These are phyloP conservation scores for Aspergillus intermedius DNA, from an alignment of 2,329 filamentous ascomycete species.

Conservation along the genomic window DNA sequence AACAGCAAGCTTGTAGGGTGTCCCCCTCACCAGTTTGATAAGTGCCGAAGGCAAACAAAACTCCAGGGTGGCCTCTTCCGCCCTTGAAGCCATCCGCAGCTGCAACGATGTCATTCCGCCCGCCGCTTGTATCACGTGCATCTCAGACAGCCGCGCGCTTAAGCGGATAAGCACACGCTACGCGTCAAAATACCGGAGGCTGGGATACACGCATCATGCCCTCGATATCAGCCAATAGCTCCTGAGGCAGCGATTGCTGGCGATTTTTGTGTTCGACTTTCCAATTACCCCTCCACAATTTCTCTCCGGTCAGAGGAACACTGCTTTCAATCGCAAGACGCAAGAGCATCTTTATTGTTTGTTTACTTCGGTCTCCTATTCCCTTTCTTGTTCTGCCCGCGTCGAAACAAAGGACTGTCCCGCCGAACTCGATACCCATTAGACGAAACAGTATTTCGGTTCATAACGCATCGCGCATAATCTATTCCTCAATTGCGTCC, in stretches of 20 bases:
- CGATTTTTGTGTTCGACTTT: neutral
- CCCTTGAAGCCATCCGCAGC: constrained; percentile 2
- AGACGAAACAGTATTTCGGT: neutral
- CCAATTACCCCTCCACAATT: neutral
- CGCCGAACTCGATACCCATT: neutral
- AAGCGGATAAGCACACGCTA: constrained; percentile 6
- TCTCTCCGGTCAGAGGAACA: too few species aligned
- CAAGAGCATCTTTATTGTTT: neutral
- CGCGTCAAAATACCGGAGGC: constrained; percentile 18
- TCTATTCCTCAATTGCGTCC: neutral
- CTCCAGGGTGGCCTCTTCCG: constrained; percentile 18
- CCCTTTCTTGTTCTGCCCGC: neutral
- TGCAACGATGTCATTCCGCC: constrained; percentile 1
- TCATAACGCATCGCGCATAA: neutral
- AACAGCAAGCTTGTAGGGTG: neutral
- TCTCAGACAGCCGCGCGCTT: constrained; percentile 8
- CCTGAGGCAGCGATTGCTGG: neutral
- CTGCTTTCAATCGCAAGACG: neutral
- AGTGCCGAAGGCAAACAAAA: neutral
- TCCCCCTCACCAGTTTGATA: neutral
- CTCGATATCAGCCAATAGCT: neutral
- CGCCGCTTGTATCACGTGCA: constrained; percentile 4
- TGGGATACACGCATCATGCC: constrained; percentile 6
- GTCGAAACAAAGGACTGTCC: neutral
- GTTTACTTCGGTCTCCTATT: neutral